These are phyloP conservation scores for Capronia americana DNA, from an alignment of 2,329 filamentous ascomycete genomes.

Conservation along the genomic window DNA sequence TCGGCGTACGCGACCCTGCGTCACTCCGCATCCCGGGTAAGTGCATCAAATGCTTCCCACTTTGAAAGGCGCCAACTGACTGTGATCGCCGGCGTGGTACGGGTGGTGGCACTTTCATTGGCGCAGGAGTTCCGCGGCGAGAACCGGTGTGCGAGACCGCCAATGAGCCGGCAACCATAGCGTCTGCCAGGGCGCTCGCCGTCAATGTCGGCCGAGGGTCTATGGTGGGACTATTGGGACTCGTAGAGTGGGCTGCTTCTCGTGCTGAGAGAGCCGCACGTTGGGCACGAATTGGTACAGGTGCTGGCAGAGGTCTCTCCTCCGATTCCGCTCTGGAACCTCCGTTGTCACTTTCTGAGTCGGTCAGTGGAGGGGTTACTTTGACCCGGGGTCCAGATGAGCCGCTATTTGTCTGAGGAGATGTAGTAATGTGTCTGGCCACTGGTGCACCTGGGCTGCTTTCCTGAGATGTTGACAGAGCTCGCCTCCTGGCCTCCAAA, in stretches of 20 bases:
- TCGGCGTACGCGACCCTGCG: slow-evolving; percentile 27
- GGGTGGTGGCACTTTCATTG: slow-evolving; percentile 46
- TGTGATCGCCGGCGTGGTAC: slow-evolving; percentile 49
- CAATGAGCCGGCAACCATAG: slow-evolving; percentile 56
- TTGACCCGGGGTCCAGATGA: slow-evolving; percentile 20
- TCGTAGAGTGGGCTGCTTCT: slow-evolving; percentile 15
- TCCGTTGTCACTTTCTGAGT: slow-evolving; percentile 29
- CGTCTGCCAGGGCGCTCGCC: slow-evolving; percentile 52
- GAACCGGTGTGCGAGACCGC: slow-evolving; percentile 52
- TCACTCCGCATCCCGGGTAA: slow-evolving; percentile 38
- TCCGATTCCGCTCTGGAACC: not conserved
- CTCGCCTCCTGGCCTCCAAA: slow-evolving; percentile 23
- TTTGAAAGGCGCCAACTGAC: slow-evolving; percentile 45
- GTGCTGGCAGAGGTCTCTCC: slow-evolving; percentile 24
- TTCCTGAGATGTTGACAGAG: slow-evolving; percentile 24
- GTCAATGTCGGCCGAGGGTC: slow-evolving; percentile 33
- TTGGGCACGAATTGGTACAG: slow-evolving; percentile 22
- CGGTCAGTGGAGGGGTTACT: slow-evolving; percentile 29
- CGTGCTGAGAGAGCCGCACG: slow-evolving; percentile 29
- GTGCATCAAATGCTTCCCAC: slow-evolving; percentile 40
- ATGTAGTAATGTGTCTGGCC: slow-evolving; percentile 1
- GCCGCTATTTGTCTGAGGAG: slow-evolving; percentile 9
- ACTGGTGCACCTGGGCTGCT: slow-evolving; percentile 15
- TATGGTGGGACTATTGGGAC: slow-evolving; percentile 13
- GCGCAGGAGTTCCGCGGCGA: slow-evolving; percentile 44